These are phyloP conservation scores for Lactuca sativa DNA, from an alignment of 129 eudicot species.

Conservation along the genomic window DNA sequence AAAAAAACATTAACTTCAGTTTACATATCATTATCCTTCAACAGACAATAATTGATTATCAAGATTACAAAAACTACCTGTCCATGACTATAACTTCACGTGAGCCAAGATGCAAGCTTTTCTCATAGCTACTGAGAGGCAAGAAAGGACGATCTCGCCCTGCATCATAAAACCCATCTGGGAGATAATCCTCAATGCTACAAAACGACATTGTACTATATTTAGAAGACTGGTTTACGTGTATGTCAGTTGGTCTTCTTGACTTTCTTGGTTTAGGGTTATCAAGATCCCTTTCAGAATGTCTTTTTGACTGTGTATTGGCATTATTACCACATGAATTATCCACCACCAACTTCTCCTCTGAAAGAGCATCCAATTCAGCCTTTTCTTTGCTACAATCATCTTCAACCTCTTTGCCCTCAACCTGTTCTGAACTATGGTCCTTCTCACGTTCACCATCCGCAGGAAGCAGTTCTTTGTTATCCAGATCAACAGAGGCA, in stretches of 20 bases:
- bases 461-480: conserved; percentile 40
- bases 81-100: conserved; percentile 95
- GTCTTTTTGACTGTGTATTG: conserved; percentile 62
- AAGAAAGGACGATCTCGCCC: conserved; percentile 96
- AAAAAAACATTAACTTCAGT: conserved; percentile 7
- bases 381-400: conserved; percentile 23
- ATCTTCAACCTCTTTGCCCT: conserved; percentile 35
- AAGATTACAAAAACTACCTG: conserved; percentile 49
- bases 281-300: conserved; percentile 69
- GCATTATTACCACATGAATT: conserved; percentile 20
- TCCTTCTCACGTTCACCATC: conserved; percentile 30
- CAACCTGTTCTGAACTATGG: conserved; percentile 30
- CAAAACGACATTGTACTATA: conserved; percentile 76
- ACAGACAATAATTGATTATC: background rate
- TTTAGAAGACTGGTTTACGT: conserved; percentile 50
- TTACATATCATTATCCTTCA: background rate
- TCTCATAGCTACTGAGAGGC: conserved; percentile 65
- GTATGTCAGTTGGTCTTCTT: conserved; percentile 48
- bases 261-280: conserved; percentile 71
- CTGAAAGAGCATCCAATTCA: conserved; percentile 35
- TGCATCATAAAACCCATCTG: conserved; percentile 98
- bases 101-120: conserved; percentile 58
- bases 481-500: conserved; percentile 27
- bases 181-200: conserved; percentile 62
- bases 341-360: conserved; percentile 40